A percentile compares a stretch with the other conserved stretches of the same genome.
Evolutionary conservation across 129 eudicot species (phyloP).

Genomic region (Arctium minus): DNA sequence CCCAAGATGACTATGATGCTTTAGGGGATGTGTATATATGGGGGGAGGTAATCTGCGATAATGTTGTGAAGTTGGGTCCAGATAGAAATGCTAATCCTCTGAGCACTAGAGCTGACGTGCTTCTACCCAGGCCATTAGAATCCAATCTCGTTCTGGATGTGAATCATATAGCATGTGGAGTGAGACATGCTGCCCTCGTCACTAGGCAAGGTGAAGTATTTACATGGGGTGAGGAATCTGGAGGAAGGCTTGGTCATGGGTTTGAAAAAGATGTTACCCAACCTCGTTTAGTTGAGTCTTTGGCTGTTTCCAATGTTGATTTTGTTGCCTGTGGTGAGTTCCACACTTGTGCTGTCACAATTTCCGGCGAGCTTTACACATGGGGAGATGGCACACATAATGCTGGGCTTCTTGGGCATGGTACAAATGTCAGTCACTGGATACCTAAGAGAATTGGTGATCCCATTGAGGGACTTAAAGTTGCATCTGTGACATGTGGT

Average conservation of each 20-base stretch:
- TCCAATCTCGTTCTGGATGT: conserved; percentile 82
- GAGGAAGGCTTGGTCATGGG: conserved; percentile 97
- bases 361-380: conserved; percentile 87
- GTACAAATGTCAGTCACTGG: conserved; percentile 87
- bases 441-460: conserved; percentile 83
- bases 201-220: conserved; percentile 91
- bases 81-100: conserved; percentile 49
- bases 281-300: conserved; percentile 76
- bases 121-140: conserved; percentile 83
- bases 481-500: conserved; percentile 81
- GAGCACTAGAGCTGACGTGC: conserved; percentile 65
- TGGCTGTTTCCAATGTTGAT: conserved; percentile 65
- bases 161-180: conserved; percentile 91
- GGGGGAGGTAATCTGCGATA: conserved; percentile 95
- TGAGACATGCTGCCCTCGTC: conserved; percentile 86
- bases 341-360: conserved; percentile 90
- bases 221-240: conserved; percentile 99
- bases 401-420: conserved; percentile 95
- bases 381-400: conserved; percentile 98
- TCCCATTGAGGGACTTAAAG: conserved; percentile 86
- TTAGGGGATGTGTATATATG: conserved; percentile 93
- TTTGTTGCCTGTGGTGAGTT: conserved; percentile 96
- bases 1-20: conserved; percentile 87
- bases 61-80: conserved; percentile 56
- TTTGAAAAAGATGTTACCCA: conserved; percentile 68